Evolutionary conservation across 2,329 filamentous ascomycete species (phyloP), one percentile per base, ranked within the genome.

Genomic region (Xylaria sp.): DNA sequence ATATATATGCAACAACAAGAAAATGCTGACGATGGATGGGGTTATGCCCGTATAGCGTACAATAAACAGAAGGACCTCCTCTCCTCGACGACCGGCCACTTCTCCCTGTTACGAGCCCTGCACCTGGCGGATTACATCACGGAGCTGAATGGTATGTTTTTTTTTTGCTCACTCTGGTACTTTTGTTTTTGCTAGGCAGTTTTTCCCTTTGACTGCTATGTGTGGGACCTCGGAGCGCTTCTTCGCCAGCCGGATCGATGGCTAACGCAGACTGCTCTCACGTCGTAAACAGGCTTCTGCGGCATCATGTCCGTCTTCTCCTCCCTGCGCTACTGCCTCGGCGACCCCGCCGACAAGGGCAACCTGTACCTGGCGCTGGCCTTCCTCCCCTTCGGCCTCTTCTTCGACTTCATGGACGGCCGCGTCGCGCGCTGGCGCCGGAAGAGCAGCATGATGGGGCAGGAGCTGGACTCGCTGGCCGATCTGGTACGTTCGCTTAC

Each of bases 361-460:
- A 88, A 91, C 65, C 77, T 97, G 50, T 97, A 90, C 83, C 76
- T 87, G 29, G 92, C 94, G 1, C 84, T 99, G 44, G 84, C 79
- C 4, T 91, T 97, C 73, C 89, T 97, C 74, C 93, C 93, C 0
- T 90, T 97, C 55, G 92, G 92, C 4, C 79, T 97, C 11, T 97
- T 97, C 78, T 97, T 97, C 73, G 94, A 99, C 74, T 95, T 96
- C 70, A 91, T 97, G 82, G 94, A 99, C 73, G 94, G 94, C 69
- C 94, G 92, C 71, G 92, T 99, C 51, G 94, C 94, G 60, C 83
- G 94, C 62, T 97, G 94, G 94, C 86, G 94, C 71, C 89, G 91
- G 76, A 99, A 97, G 87, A 94, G 91, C 67, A 95, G 90, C 66
- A 80, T 99, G 71, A 97, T 99, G 93, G 94, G 94, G 11, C 93